Evolutionary conservation across 1,284 basidiomycete species (phyloP), one percentile per base, ranked within the genome.

Genomic region (Phellopilus nigrolimitatus): DNA sequence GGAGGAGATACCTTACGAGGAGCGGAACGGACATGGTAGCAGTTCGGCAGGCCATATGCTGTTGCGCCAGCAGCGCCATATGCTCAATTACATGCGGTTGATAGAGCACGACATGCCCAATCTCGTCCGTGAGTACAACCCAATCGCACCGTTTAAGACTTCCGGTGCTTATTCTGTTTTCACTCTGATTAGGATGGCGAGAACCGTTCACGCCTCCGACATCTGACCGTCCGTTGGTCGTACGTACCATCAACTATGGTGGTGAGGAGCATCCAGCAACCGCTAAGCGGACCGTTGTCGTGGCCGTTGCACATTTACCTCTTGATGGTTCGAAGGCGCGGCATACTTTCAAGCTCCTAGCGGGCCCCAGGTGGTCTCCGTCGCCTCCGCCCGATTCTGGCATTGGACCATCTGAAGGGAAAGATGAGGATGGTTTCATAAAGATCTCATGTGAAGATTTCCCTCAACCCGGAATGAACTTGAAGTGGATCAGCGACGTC

Each of bases 371-470:
- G 50, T 95, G 91, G 91, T 79, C 83, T 12, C 81, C 80, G 3
- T 75, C 80, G 22, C 78, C 82, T 24, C 88, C 89, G 2, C 68
- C 73, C 21, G 83, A 89, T 57, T 73, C 80, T 27, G 89, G 88
- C 57, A 69, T 70, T 65, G 68, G 59, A 25, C 66, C 58, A 17
- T 55, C 63, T 15, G 70, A 74, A 45, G 67, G 69, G 30, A 67
- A 67, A 33, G 79, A 77, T 60, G 75, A 73, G 52, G 76, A 89
- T 51, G 91, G 91, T 7, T 93, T 78, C 68, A 73, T 95, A 64
- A 92, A 91, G 69, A 88, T 95, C 53, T 78, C 87, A 1, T 90
- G 88, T 63, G 92, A 93, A 60, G 79, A 87, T 63, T 91, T 90
- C 65, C 80, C 82, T 3, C 74, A 80, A 58, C 75, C 82, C 1